These are phyloP conservation scores for Hyaloscypha hepaticicola DNA, from an alignment of 495 filamentous ascomycete species.

Conservation along the genomic window DNA sequence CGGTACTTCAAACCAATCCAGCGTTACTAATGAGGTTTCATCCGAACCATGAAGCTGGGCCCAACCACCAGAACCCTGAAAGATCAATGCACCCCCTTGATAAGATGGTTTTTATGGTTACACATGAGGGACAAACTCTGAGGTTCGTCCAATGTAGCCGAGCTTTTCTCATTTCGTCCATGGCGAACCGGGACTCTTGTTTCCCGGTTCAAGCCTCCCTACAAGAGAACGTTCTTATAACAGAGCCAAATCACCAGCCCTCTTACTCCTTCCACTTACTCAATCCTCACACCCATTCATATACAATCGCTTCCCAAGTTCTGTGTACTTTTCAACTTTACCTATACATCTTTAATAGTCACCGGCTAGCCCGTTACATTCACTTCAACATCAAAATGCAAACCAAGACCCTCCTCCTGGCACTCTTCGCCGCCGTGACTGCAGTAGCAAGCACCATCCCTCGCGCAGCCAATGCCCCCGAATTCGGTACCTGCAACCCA, in stretches of 20 bases:
- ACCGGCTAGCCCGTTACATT: background rate
- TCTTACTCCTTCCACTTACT: background rate
- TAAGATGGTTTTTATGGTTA: background rate
- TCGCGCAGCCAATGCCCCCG: background rate
- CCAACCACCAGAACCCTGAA: background rate
- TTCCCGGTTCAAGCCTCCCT: background rate
- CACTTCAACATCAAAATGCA: conserved; percentile 16
- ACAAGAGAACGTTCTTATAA: background rate
- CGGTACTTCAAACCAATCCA: background rate
- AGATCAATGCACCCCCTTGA: background rate
- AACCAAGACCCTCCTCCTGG: conserved; percentile 10
- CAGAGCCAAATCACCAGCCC: background rate
- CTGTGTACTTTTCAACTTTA: conserved; percentile 8
- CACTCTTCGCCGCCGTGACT: conserved; percentile 13
- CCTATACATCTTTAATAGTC: background rate
- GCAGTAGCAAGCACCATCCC: conserved; percentile 2
- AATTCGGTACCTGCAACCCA: conserved; percentile 52
- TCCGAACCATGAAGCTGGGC: background rate
- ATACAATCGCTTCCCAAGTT: conserved; percentile 6
- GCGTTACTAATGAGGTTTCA: background rate
- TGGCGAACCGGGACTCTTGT: background rate
- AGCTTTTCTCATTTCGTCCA: background rate
- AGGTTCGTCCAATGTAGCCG: background rate
- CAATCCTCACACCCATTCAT: background rate
- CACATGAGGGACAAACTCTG: background rate